A percentile compares a stretch with the other conserved stretches of the same genome.
Evolutionary conservation across 108 stramenopile genomes (phyloP).

Genomic region (Schizochytrium sp.): DNA sequence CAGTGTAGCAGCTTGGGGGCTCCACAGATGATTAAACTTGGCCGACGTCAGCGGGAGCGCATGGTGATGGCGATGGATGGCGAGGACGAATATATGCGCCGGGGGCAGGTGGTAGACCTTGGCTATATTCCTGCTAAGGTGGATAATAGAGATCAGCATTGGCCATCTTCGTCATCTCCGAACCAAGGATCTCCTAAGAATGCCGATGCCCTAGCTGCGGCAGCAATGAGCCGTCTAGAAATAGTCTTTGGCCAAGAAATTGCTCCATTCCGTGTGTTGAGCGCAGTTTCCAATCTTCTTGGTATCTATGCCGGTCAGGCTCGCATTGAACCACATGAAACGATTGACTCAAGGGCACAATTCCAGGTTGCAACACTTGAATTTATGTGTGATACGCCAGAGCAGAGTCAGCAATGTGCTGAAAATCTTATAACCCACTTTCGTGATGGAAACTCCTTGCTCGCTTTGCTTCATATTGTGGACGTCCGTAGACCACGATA

Average conservation of each 20-base stretch:
- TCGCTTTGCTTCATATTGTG: conserved; percentile 22
- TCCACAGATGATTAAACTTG: conserved; percentile 46
- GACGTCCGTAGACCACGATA: neutral
- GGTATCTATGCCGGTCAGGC: conserved; percentile 46
- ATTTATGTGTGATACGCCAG: neutral
- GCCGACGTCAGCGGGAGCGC: conserved; percentile 31
- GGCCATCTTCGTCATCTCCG: too few species aligned
- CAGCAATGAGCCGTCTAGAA: neutral
- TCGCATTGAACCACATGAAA: neutral
- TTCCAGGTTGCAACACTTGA: neutral
- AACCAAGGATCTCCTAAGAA: too few species aligned
- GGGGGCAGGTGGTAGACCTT: neutral
- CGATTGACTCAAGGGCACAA: neutral
- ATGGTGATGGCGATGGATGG: conserved; percentile 44
- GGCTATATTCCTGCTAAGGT: neutral
- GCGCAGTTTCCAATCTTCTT: conserved; percentile 16
- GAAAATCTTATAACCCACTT: neutral
- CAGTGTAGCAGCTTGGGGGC: conserved; percentile 51
- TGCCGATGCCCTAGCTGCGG: neutral
- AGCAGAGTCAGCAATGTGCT: neutral
- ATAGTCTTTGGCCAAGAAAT: conserved; percentile 42
- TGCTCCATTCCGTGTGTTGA: conserved; percentile 16
- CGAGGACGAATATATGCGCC: conserved; percentile 11
- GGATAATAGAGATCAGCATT: neutral
- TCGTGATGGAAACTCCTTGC: conserved; percentile 3